Evolutionary conservation across 306 rosid genomes (phyloP).

Genomic region (Mimosa bimucronata): DNA sequence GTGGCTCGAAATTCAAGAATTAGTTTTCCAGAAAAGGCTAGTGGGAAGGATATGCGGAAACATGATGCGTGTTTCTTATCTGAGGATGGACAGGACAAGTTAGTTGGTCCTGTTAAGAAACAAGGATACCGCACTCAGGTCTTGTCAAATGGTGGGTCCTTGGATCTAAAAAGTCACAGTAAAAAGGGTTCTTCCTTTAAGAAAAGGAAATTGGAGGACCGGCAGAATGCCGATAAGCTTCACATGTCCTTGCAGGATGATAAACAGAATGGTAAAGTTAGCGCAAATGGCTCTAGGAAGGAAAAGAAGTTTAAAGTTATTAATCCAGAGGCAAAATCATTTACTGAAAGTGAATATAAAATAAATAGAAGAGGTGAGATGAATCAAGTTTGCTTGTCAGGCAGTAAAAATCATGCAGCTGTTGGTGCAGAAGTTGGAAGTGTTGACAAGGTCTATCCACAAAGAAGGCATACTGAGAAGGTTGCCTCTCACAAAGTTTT

Average conservation of each 20-base stretch:
- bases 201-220: slow-evolving; percentile 63
- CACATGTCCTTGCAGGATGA: slow-evolving; percentile 43
- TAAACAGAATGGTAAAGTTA: slow-evolving; percentile 41
- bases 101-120: slow-evolving; percentile 50
- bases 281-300: slow-evolving; percentile 52
- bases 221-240: slow-evolving; percentile 53
- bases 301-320: slow-evolving; percentile 49
- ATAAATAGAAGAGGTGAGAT: slow-evolving; percentile 49
- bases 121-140: slow-evolving; percentile 46
- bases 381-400: slow-evolving; percentile 42
- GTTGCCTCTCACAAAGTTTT: slow-evolving; percentile 42
- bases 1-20: slow-evolving; percentile 46
- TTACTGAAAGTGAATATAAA: slow-evolving; percentile 44
- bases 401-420: slow-evolving; percentile 33
- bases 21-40: slow-evolving; percentile 45
- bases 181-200: slow-evolving; percentile 46
- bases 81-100: slow-evolving; percentile 43
- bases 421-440: slow-evolving; percentile 39
- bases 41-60: slow-evolving; percentile 52
- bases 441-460: slow-evolving; percentile 44
- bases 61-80: slow-evolving; percentile 50
- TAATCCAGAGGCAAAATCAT: slow-evolving; percentile 39
- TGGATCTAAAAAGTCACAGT: slow-evolving; percentile 38
- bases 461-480: slow-evolving; percentile 46
- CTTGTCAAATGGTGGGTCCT: slow-evolving; percentile 46